These are phyloP conservation scores for Umbilicus rupestris DNA, from an alignment of 164 flowering plant species.

Conservation along the genomic window DNA sequence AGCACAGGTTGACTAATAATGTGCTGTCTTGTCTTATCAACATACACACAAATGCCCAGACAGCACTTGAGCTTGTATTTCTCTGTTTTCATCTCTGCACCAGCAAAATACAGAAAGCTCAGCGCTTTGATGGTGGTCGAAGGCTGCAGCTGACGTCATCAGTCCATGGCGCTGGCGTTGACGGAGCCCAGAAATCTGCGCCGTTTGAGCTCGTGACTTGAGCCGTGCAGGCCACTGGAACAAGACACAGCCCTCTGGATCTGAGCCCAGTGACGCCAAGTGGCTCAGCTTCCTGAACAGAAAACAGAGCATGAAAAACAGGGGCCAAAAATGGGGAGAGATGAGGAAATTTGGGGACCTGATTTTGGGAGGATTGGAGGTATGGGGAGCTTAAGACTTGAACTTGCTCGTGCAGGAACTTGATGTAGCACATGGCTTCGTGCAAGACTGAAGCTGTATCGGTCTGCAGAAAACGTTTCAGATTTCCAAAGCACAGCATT, in stretches of 20 bases:
- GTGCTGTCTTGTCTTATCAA: no score
- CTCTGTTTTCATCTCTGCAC: no score
- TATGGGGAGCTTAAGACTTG: slow-evolving; percentile 67
- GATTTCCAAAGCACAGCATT: neutral
- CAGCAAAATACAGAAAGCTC: neutral
- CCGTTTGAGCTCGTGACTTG: slow-evolving; percentile 57
- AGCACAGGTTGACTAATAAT: no score
- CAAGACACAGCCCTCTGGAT: slow-evolving; percentile 69
- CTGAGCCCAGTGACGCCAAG: no score
- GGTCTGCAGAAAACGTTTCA: slow-evolving; percentile 36
- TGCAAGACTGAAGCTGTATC: slow-evolving; percentile 93
- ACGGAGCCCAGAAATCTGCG: slow-evolving; percentile 79
- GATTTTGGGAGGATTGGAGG: slow-evolving; percentile 27
- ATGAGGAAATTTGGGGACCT: slow-evolving; percentile 11
- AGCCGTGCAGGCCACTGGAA: slow-evolving; percentile 45
- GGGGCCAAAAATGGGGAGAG: neutral
- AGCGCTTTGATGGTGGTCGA: slow-evolving; percentile 11
- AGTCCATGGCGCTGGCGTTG: slow-evolving; percentile 22
- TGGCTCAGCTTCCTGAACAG: neutral
- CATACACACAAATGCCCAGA: no score
- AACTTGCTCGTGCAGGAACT: slow-evolving; percentile 82
- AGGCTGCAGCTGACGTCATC: slow-evolving; percentile 9
- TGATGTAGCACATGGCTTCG: slow-evolving; percentile 86
- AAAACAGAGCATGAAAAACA: neutral
- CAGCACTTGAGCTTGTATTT: no score